Evolutionary conservation across 768 basidiomycete genomes (phyloP).

Genomic region (Rhizopogon roseolus): DNA sequence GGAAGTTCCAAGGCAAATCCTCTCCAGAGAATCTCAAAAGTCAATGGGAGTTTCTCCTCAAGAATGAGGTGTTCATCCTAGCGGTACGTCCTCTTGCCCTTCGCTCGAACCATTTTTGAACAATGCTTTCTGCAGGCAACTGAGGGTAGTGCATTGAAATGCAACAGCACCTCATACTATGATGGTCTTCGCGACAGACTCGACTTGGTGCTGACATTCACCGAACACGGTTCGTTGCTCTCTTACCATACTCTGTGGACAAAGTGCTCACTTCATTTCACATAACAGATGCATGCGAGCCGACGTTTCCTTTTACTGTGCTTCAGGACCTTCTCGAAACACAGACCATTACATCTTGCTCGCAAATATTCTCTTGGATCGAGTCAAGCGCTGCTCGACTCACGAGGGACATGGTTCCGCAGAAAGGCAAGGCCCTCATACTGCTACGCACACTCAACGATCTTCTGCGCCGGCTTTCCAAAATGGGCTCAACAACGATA

Average conservation of each 20-base stretch:
- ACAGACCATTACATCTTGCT: conserved; percentile 81
- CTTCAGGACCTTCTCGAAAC: conserved; percentile 82
- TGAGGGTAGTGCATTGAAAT: conserved; percentile 62
- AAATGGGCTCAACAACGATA: conserved; percentile 77
- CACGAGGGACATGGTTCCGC: conserved; percentile 74
- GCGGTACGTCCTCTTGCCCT: conserved; percentile 46
- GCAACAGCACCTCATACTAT: conserved; percentile 54
- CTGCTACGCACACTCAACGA: conserved; percentile 85
- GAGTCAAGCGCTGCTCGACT: conserved; percentile 66
- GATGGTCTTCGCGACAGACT: conserved; percentile 53
- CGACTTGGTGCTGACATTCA: conserved; percentile 72
- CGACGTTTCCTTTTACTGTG: conserved; percentile 64
- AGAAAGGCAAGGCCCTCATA: conserved; percentile 84
- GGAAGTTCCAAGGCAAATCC: conserved; percentile 34
- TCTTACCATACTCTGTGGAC: background rate
- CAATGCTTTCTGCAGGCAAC: conserved; percentile 39
- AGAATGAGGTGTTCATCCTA: conserved; percentile 65
- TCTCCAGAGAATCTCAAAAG: conserved; percentile 59
- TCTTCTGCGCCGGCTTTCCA: conserved; percentile 79
- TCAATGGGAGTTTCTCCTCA: conserved; percentile 72
- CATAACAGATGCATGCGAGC: conserved; percentile 70
- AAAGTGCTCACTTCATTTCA: conserved; percentile 2
- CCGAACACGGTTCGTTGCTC: conserved; percentile 59
- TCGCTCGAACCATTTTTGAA: background rate
- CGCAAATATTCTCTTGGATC: conserved; percentile 86